Conservation (phyloP, 345 rosid genomes). For the Toxicodendron radicans region DNA sequence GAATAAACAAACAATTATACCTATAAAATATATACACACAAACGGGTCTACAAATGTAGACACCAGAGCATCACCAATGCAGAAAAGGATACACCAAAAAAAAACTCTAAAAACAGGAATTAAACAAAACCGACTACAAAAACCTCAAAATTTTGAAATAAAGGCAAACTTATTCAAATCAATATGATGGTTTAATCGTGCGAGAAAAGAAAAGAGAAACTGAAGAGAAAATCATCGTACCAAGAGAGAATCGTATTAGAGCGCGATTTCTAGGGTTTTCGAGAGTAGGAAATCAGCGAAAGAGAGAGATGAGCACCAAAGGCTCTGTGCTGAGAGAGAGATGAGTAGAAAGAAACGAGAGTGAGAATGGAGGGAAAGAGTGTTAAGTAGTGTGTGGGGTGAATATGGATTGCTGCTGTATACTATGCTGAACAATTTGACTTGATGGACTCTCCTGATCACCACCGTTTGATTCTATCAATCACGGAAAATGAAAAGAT, state of each 20-base stretch:
- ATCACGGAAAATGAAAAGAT: background rate
- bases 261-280: background rate
- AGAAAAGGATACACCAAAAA: background rate
- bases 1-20: background rate
- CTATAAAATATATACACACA: background rate
- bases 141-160: background rate
- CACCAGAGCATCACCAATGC: background rate
- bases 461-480: background rate
- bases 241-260: background rate
- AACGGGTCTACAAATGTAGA: background rate
- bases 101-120: background rate
- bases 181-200: background rate
- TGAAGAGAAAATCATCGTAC: constrained; percentile 5
- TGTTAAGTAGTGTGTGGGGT: background rate
- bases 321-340: background rate
- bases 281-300: background rate
- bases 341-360: background rate
- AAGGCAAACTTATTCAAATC: background rate
- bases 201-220: background rate
- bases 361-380: constrained; percentile 14
- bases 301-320: background rate
- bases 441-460: background rate
- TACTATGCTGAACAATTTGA: background rate
- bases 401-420: background rate
- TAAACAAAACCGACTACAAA: background rate